phyloP scores from a whole-genome alignment of 768 basidiomycete species.

The Inosperma sp. region DNA sequence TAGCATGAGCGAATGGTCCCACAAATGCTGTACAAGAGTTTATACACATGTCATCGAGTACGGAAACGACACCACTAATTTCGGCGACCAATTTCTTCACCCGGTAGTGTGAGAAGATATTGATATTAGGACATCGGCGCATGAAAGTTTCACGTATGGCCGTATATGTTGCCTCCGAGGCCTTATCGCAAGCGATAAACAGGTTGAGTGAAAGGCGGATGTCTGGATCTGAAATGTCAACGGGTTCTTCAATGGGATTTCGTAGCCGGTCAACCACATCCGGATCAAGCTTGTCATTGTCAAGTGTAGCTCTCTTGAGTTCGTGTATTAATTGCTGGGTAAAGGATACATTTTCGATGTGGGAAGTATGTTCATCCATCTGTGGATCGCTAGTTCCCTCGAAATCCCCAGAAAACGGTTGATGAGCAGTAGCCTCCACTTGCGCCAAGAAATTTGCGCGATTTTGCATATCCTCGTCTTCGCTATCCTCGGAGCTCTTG shows the following conservation, averaged over 20 bases:
- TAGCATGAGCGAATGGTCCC: neutral
- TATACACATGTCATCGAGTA: constrained; percentile 9
- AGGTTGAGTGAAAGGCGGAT: no score
- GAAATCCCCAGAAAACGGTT: no score
- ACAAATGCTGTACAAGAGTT: constrained; percentile 6
- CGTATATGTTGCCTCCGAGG: no score
- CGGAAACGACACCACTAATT: constrained; percentile 1
- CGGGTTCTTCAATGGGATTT: no score
- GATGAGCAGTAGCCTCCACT: no score
- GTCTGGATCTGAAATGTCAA: neutral
- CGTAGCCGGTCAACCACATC: neutral
- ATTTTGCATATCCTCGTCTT: neutral
- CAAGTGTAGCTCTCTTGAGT: no score
- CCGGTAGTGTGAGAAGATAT: neutral
- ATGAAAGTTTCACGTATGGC: neutral
- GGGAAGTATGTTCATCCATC: no score
- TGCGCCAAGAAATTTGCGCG: no score
- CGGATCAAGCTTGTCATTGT: neutral
- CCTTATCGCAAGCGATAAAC: neutral
- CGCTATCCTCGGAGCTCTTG: neutral
- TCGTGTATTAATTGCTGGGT: no score
- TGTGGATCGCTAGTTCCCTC: no score
- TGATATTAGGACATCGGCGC: neutral
- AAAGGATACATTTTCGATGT: no score
- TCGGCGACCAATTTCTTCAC: constrained; percentile 1